phyloP scores from a whole-genome alignment of 441 rosid genomes.

The Raphanus hybrid region DNA sequence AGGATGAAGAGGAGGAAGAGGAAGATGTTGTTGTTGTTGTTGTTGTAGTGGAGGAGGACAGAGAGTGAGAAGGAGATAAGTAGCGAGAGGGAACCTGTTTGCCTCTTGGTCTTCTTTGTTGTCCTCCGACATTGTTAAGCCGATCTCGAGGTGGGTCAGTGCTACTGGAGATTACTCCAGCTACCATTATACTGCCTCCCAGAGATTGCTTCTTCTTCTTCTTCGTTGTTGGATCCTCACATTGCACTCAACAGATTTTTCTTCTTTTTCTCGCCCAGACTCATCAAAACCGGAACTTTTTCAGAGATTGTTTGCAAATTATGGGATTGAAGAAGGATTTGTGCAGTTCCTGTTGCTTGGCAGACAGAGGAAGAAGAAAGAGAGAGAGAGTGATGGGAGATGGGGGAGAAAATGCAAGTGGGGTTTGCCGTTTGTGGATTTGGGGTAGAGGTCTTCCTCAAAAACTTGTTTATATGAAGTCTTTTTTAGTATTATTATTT shows the following conservation, averaged over 20 bases:
- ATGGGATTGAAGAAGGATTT: slow-evolving; percentile 4
- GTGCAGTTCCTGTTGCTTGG: slow-evolving; percentile 15
- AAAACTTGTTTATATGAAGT: neutral
- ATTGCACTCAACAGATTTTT: slow-evolving; percentile 39
- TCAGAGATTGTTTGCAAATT: slow-evolving; percentile 20
- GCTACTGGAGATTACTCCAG: slow-evolving; percentile 29
- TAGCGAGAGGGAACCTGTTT: slow-evolving; percentile 39
- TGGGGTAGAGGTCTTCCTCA: slow-evolving; percentile 39
- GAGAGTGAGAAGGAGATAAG: slow-evolving; percentile 52
- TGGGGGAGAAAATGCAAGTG: slow-evolving; percentile 43
- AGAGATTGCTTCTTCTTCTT: slow-evolving; percentile 9
- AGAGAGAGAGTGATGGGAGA: slow-evolving; percentile 37
- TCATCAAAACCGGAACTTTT: neutral
- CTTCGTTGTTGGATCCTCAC: slow-evolving; percentile 32
- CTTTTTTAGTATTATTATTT: neutral
- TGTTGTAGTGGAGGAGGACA: slow-evolving; percentile 44
- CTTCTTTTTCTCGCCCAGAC: neutral
- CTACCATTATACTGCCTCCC: slow-evolving; percentile 33
- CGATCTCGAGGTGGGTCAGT: slow-evolving; percentile 37
- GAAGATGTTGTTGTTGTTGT: slow-evolving; percentile 52
- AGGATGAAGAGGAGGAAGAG: slow-evolving; percentile 57
- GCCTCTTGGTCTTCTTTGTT: slow-evolving; percentile 35
- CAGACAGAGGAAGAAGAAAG: slow-evolving; percentile 23
- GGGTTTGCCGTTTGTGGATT: slow-evolving; percentile 40
- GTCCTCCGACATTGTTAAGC: slow-evolving; percentile 14